phyloP scores from a whole-genome alignment of 257 asterid species.

The Craterostigma plantagineum region DNA sequence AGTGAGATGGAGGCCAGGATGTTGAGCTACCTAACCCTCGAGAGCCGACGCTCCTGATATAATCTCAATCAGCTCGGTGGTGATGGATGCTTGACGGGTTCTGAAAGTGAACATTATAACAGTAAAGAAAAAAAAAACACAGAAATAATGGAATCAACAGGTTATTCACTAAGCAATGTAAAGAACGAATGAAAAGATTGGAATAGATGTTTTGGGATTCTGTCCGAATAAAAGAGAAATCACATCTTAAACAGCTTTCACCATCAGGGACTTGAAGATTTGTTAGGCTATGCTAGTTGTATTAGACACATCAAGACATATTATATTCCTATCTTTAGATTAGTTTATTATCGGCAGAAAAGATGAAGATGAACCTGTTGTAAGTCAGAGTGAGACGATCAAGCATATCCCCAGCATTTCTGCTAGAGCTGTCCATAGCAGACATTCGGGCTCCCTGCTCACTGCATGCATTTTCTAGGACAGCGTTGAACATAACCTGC shows the following conservation, averaged over 20 bases:
- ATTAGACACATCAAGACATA: too few species aligned
- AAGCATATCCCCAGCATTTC: conserved; percentile 99
- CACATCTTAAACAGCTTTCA: too few species aligned
- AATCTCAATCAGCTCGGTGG: conserved; percentile 79
- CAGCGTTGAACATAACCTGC: conserved; percentile 86
- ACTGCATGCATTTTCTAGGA: conserved; percentile 94
- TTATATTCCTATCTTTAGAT: too few species aligned
- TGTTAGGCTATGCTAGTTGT: too few species aligned
- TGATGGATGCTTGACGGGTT: conserved; percentile 95
- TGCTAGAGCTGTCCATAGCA: conserved; percentile 99
- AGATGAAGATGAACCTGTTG: conserved; percentile 42
- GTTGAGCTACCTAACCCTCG: conserved; percentile 31
- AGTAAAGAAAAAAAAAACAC: too few species aligned
- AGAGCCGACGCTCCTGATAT: conserved; percentile 95
- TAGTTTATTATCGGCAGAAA: too few species aligned
- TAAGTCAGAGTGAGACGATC: conserved; percentile 94
- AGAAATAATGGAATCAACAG: too few species aligned
- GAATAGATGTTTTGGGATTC: too few species aligned
- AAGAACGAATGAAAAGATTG: too few species aligned
- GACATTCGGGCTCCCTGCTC: conserved; percentile 99
- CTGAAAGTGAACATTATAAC: conserved; percentile 20
- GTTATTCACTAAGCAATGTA: too few species aligned
- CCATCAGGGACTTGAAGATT: too few species aligned
- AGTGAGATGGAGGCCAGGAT: background rate
- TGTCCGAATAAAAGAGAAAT: too few species aligned